Percentiles rank a stretch among this genome's conserved stretches.
Conservation (phyloP, 2,329 filamentous ascomycete species). For the Corniculantispora saksenae region DNA sequence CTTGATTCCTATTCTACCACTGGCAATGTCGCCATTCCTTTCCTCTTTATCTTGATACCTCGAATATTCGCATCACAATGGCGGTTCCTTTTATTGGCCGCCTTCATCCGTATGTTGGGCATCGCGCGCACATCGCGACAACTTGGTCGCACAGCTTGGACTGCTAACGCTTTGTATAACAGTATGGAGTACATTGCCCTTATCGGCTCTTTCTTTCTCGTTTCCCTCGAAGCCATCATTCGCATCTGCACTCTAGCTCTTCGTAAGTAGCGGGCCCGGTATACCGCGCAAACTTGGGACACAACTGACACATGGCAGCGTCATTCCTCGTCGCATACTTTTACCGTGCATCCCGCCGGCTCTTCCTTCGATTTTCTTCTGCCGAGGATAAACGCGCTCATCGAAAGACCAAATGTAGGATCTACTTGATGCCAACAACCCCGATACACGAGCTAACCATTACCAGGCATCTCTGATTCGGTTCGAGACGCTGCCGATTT, state of each 20-base stretch:
- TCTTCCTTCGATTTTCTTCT: slow-evolving; percentile 79
- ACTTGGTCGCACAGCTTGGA: slow-evolving; percentile 7
- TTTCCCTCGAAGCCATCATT: slow-evolving; percentile 79
- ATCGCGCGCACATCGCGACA: background rate
- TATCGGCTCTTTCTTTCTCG: slow-evolving; percentile 77
- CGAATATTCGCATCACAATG: slow-evolving; percentile 38
- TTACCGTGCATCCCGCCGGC: slow-evolving; percentile 76
- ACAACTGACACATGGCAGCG: slow-evolving; percentile 50
- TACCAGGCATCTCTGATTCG: slow-evolving; percentile 68
- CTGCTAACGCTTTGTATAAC: slow-evolving; percentile 16
- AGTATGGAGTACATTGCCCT: slow-evolving; percentile 88
- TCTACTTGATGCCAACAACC: slow-evolving; percentile 36
- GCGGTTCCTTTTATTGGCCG: slow-evolving; percentile 55
- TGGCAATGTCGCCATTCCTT: slow-evolving; percentile 10
- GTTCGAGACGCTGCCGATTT: slow-evolving; percentile 90
- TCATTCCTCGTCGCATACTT: slow-evolving; percentile 78
- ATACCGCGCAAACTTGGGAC: background rate
- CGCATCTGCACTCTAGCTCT: slow-evolving; percentile 85
- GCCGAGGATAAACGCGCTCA: slow-evolving; percentile 68
- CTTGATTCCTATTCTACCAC: background rate
- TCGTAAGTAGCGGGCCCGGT: slow-evolving; percentile 55
- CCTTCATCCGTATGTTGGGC: slow-evolving; percentile 49
- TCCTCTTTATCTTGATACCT: background rate
- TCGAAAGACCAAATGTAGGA: slow-evolving; percentile 64
- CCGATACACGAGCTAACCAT: slow-evolving; percentile 58